Percentiles rank a stretch among this genome's conserved stretches.
Conservation (phyloP, 2,329 filamentous ascomycete species). For the Trichoderma sp. region DNA sequence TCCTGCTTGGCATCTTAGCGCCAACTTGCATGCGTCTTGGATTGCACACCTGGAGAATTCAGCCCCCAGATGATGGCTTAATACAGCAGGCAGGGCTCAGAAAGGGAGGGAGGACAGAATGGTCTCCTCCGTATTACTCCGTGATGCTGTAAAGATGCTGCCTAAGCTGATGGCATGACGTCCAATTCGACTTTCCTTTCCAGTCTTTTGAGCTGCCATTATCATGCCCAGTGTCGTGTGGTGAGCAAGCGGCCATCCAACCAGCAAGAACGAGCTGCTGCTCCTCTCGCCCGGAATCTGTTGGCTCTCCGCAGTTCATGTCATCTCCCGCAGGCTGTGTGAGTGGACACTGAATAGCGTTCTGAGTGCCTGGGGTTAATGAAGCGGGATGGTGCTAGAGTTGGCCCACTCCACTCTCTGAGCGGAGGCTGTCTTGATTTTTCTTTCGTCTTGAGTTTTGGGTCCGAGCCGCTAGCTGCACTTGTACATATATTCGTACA, state of each 20-base stretch:
- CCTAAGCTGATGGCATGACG: not conserved
- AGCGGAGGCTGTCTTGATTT: not conserved
- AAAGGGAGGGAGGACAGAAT: not conserved
- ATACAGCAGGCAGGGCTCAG: not conserved
- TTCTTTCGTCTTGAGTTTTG: not conserved
- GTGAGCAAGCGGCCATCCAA: not conserved
- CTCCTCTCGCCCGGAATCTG: not conserved
- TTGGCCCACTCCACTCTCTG: not conserved
- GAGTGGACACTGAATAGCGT: slow-evolving; percentile 1
- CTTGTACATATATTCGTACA: not conserved
- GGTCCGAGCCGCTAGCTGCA: not conserved
- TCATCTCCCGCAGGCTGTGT: slow-evolving; percentile 5
- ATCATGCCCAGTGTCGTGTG: not conserved
- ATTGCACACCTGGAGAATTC: not conserved
- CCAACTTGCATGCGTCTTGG: not conserved
- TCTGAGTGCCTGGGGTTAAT: slow-evolving; percentile 2
- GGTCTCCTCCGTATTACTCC: not conserved
- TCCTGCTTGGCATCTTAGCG: not conserved
- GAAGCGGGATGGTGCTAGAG: slow-evolving; percentile 18
- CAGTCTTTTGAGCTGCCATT: not conserved
- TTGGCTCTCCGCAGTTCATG: slow-evolving; percentile 9
- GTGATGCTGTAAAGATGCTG: not conserved
- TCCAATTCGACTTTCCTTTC: not conserved
- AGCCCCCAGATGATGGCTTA: not conserved
- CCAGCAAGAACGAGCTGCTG: not conserved